phyloP scores from a whole-genome alignment of 148 eudicot genomes.

The Spergularia bocconei region DNA sequence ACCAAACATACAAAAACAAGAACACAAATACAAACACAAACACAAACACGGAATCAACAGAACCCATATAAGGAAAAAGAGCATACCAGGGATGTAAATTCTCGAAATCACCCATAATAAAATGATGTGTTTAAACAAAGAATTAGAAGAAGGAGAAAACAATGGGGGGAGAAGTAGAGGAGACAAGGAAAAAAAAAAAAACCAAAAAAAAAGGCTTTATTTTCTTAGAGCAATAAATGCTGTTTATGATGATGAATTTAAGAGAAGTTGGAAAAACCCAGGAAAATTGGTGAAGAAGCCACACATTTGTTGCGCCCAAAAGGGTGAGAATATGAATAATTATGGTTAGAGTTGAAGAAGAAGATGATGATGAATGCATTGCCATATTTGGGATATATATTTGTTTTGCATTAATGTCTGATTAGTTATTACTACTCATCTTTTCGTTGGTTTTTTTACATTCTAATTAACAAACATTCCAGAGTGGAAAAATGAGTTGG shows the following conservation, averaged over 20 bases:
- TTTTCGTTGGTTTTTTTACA: background rate
- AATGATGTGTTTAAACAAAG: background rate
- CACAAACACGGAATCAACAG: background rate
- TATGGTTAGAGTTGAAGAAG: constrained; percentile 5
- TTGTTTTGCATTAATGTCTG: constrained; percentile 7
- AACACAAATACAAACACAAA: background rate
- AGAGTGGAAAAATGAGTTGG: too few species aligned
- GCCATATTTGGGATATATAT: constrained; percentile 23
- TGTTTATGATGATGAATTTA: background rate
- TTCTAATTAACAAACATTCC: background rate
- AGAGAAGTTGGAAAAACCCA: constrained; percentile 14
- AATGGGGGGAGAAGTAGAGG: constrained; percentile 1
- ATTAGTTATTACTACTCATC: background rate
- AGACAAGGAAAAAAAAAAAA: background rate
- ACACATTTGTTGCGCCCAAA: constrained; percentile 20
- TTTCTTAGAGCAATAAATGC: background rate
- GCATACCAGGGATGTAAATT: constrained; percentile 20
- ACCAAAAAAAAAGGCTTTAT: background rate
- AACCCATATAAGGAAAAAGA: background rate
- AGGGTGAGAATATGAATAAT: constrained; percentile 5
- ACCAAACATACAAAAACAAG: background rate
- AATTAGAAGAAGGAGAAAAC: background rate
- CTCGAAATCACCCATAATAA: constrained; percentile 23
- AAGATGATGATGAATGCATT: constrained; percentile 18
- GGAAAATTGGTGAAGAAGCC: background rate